Percentiles rank a stretch among this genome's conserved stretches.
phyloP scores from a whole-genome alignment of 1,139 yeast genomes.

The Candida frijolesensis region DNA sequence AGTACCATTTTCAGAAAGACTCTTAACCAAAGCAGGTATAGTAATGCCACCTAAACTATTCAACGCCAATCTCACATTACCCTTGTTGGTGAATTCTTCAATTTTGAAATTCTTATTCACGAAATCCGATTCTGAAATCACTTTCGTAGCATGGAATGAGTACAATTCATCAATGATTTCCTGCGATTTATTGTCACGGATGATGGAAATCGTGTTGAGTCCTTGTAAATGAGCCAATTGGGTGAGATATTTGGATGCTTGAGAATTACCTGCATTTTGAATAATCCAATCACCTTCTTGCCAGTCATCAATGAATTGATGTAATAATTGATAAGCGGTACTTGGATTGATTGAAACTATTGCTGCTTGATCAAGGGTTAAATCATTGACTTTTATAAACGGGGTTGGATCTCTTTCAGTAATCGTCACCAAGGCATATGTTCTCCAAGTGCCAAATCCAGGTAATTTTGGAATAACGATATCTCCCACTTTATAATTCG shows the following conservation, averaged over 20 bases:
- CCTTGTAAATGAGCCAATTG: conserved; percentile 29
- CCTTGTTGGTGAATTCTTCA: conserved; percentile 44
- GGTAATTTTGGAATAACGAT: conserved; percentile 33
- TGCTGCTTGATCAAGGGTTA: conserved; percentile 33
- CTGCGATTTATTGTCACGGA: conserved; percentile 34
- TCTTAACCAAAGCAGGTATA: conserved; percentile 24
- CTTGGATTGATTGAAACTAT: conserved; percentile 37
- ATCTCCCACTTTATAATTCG: conserved; percentile 27
- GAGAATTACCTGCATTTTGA: conserved; percentile 39
- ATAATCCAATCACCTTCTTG: conserved; percentile 34
- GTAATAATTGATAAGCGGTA: conserved; percentile 35
- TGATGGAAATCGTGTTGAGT: conserved; percentile 31
- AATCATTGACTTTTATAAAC: conserved; percentile 23
- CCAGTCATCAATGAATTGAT: conserved; percentile 33
- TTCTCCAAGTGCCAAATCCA: conserved; percentile 42
- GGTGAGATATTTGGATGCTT: conserved; percentile 32
- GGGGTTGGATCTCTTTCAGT: conserved; percentile 20
- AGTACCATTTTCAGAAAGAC: conserved; percentile 27
- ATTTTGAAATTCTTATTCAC: conserved; percentile 54
- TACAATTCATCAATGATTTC: conserved; percentile 25
- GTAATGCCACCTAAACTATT: conserved; percentile 36
- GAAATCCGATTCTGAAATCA: conserved; percentile 49
- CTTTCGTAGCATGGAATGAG: conserved; percentile 29
- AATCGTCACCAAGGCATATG: conserved; percentile 25
- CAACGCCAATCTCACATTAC: conserved; percentile 35